Base-by-base conservation (phyloP, 768 basidiomycete genomes). In the Crassisporium funariophilum region DNA sequence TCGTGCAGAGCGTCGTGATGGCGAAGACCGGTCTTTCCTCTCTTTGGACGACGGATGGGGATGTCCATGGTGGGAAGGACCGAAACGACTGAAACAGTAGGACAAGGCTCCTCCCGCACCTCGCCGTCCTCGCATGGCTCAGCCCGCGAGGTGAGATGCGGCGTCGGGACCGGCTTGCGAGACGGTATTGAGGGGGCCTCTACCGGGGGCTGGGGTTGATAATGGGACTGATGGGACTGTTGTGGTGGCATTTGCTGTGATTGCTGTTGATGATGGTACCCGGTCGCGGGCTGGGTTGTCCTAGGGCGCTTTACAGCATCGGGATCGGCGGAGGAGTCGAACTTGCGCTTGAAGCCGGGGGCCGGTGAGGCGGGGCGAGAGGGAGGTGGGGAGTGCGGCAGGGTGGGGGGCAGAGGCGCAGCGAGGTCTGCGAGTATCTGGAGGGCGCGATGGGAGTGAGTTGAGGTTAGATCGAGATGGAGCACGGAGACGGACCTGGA, bases 21-120 rank as follows among this genome's bases (percentile, higher is more conserved):
- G 29, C 70, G 64, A 4, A 51, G 53, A 22, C 69, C 60, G 31
- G 73, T 68, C 60, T 74, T 75, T 50, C 85, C 83, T 40, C 83
- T 81, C 58, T 82, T 81, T 5, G 86, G 85, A 10, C 85, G 75
- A 39, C 83, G 79, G 48, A 87, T 76, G 48, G 86, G 86, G 15
- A 83, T 76, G 61, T 65, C 61, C 65, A 56, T 57, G 57, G 53
- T 55, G 38, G 55, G 48, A 29, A 56, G 60, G 39, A 44, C 52
- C 47, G 62, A 49, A 25, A 38, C 46, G 47, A 55, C 57, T 44
- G 49, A 56, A 46, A 56, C 58, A 50, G 46, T 45, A 12, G 58
- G 45, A 38, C 64, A 51, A 41, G 66, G 63, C 39, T 79, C 79
- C 54, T 81, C 79, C 34, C 63, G 62, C 44, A 81, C 68, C 63